These are phyloP conservation scores for Ustilago sp. DNA, from an alignment of 1,284 basidiomycete genomes.

Conservation along the genomic window DNA sequence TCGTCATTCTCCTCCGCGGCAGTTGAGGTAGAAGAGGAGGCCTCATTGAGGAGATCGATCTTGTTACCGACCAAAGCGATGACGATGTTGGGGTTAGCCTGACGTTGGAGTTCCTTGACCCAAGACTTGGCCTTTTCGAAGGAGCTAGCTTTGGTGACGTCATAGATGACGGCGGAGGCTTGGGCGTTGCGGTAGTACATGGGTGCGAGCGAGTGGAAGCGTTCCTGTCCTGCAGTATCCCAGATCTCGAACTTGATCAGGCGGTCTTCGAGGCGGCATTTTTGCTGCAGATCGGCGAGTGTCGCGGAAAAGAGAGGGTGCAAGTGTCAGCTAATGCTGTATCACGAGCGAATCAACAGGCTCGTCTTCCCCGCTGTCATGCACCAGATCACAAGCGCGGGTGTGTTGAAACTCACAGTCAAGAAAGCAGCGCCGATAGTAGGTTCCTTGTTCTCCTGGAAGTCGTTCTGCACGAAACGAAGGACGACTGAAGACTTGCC, in stretches of 20 bases:
- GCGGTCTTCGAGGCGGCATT: conserved; percentile 76
- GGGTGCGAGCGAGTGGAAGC: conserved; percentile 91
- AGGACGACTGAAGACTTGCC: conserved; percentile 99
- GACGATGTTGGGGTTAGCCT: conserved; percentile 98
- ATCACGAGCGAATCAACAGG: background rate
- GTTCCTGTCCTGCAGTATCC: conserved; percentile 95
- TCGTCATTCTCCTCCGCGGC: conserved; percentile 46
- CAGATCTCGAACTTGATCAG: conserved; percentile 95
- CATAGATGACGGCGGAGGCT: conserved; percentile 97
- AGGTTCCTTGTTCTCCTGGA: conserved; percentile 95
- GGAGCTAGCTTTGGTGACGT: conserved; percentile 88
- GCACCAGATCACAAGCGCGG: background rate
- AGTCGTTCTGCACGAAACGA: conserved; percentile 94
- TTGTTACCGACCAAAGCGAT: conserved; percentile 74
- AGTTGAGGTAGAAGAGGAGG: conserved; percentile 69
- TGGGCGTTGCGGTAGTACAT: conserved; percentile 99
- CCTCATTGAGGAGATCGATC: conserved; percentile 84
- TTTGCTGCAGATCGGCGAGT: conserved; percentile 50
- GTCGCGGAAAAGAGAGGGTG: background rate
- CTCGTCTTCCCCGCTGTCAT: no score
- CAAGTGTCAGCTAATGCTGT: background rate
- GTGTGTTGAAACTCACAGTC: conserved; percentile 47
- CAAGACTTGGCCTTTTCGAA: conserved; percentile 99
- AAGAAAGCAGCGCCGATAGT: conserved; percentile 94
- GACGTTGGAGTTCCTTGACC: conserved; percentile 99